A percentile compares a stretch with the other conserved stretches of the same genome.
phyloP scores from a whole-genome alignment of 495 filamentous ascomycete genomes.

The Neurospora terricola region DNA sequence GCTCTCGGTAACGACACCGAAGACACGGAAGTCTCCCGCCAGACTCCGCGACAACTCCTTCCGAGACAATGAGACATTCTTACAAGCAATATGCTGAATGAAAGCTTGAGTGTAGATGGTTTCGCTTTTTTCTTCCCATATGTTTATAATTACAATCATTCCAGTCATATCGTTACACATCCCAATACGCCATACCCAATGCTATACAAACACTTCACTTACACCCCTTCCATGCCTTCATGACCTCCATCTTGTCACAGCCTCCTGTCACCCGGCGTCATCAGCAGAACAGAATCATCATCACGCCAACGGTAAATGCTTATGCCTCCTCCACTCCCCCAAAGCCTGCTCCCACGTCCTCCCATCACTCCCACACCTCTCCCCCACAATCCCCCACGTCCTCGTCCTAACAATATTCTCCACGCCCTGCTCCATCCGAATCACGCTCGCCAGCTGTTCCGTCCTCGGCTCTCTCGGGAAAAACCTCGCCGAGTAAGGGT shows the following conservation, averaged over 20 bases:
- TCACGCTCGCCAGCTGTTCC: conserved; percentile 63
- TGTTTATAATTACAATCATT: neutral
- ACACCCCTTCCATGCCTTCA: neutral
- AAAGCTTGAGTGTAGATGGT: neutral
- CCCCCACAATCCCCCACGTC: conserved; percentile 73
- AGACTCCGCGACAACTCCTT: neutral
- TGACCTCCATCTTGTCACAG: neutral
- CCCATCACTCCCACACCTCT: conserved; percentile 53
- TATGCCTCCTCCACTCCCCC: conserved; percentile 31
- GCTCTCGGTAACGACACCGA: neutral
- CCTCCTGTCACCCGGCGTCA: too few relatives aligned
- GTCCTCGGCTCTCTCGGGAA: conserved; percentile 78
- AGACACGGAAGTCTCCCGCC: neutral
- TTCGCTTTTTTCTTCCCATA: neutral
- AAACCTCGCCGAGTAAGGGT: conserved; percentile 82
- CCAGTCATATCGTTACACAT: neutral
- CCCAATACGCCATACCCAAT: neutral
- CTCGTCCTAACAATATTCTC: conserved; percentile 78
- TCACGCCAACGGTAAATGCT: neutral
- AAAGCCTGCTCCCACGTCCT: conserved; percentile 53
- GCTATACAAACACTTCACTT: neutral
- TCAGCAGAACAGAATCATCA: neutral
- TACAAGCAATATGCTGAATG: neutral
- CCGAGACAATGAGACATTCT: neutral
- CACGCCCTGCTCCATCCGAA: conserved; percentile 77